Conservation (phyloP, 305 asterid species). For the Lippia alba region DNA sequence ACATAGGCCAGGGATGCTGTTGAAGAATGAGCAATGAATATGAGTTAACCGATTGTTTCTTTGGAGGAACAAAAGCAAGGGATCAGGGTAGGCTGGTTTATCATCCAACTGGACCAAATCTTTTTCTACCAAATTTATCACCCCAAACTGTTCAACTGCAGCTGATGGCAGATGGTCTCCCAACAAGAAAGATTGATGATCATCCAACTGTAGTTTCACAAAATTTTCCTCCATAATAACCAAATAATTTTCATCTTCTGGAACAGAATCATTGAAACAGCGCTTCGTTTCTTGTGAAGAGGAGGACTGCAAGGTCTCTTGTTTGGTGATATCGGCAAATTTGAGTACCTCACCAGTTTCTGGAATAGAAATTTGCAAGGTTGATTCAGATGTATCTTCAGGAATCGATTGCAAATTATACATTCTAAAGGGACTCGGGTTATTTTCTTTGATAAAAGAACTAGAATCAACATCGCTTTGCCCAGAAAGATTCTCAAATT, state of each 20-base stretch:
- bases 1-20: conserved; percentile 29
- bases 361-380: too few relatives aligned
- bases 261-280: not conserved
- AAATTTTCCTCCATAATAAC: conserved; percentile 15
- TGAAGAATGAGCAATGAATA: conserved; percentile 30
- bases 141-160: not conserved
- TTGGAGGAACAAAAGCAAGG: conserved; percentile 26
- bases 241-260: conserved; percentile 2
- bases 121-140: conserved; percentile 13
- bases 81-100: conserved; percentile 11
- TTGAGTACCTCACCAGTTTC: not conserved
- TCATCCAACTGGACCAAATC: conserved; percentile 19
- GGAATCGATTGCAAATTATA: too few relatives aligned
- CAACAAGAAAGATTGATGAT: conserved; percentile 25
- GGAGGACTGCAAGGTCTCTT: not conserved
- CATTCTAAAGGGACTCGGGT: too few relatives aligned
- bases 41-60: conserved; percentile 14
- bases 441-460: too few relatives aligned
- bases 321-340: not conserved
- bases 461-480: too few relatives aligned
- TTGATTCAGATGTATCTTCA: too few relatives aligned
- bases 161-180: not conserved
- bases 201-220: conserved; percentile 15
- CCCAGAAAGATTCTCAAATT: too few relatives aligned
- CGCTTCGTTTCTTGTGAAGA: not conserved